Percentiles rank a stretch among this genome's conserved stretches.
Evolutionary conservation across 495 filamentous ascomycete genomes (phyloP).

Genomic region (Aspergillus steynii): DNA sequence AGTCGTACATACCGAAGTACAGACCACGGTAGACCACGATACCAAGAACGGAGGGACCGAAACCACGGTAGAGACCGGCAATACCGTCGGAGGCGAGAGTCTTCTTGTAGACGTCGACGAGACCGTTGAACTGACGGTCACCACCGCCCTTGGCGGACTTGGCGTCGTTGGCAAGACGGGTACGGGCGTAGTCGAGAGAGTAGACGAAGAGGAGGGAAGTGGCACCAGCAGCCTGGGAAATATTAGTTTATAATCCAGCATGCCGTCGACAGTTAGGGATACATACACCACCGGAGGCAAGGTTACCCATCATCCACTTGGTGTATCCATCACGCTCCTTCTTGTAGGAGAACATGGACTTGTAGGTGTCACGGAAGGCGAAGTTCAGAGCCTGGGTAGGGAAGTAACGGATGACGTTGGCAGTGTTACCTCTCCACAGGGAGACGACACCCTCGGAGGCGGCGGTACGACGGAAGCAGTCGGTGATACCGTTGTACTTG

Average conservation of each 20-base stretch:
- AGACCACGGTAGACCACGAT: conserved; percentile 99
- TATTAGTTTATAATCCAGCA: conserved; percentile 27
- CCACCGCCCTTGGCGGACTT: conserved; percentile 94
- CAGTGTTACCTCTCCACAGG: conserved; percentile 99
- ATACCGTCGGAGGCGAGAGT: conserved; percentile 97
- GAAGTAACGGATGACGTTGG: conserved; percentile 99
- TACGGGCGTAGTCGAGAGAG: conserved; percentile 99
- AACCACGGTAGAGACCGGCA: conserved; percentile 99
- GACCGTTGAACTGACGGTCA: conserved; percentile 99
- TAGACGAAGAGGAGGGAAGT: conserved; percentile 99
- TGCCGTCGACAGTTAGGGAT: not conserved
- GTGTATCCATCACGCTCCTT: conserved; percentile 97
- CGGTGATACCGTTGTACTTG: conserved; percentile 89
- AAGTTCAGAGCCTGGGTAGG: conserved; percentile 99
- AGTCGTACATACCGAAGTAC: conserved; percentile 99
- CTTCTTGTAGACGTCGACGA: conserved; percentile 99
- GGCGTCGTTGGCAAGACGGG: conserved; percentile 99
- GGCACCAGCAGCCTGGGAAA: conserved; percentile 86
- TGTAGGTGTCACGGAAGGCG: conserved; percentile 99
- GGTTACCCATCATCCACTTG: conserved; percentile 99
- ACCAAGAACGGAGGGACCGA: conserved; percentile 97
- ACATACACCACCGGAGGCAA: conserved; percentile 99
- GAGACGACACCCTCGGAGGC: conserved; percentile 77
- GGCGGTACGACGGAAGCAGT: conserved; percentile 92
- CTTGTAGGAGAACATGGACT: conserved; percentile 99